A percentile compares a stretch with the other conserved stretches of the same genome.
Evolutionary conservation across 148 eudicot genomes (phyloP).

Genomic region (Fagopyrum homotropicum): DNA sequence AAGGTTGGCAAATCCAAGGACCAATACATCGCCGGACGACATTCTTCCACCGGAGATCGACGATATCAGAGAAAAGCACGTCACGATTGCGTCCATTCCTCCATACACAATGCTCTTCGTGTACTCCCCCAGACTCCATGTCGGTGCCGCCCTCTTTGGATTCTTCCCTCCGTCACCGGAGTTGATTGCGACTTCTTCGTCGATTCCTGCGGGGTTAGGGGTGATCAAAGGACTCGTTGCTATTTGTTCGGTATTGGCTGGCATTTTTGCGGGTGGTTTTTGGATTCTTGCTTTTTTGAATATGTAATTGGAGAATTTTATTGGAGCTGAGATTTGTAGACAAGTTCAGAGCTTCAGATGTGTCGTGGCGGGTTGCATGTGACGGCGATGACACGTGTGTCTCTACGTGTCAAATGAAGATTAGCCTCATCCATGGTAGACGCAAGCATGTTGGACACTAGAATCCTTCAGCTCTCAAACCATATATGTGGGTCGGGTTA

Average conservation of each 20-base stretch:
- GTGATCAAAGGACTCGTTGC: not conserved
- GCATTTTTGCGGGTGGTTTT: not conserved
- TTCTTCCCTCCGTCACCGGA: not conserved
- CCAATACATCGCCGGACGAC: slow-evolving; percentile 59
- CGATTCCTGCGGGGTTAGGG: not conserved
- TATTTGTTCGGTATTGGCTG: slow-evolving; percentile 3
- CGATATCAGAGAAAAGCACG: slow-evolving; percentile 47
- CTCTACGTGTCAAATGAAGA: not conserved
- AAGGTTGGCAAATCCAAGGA: slow-evolving; percentile 55
- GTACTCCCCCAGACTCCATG: slow-evolving; percentile 24
- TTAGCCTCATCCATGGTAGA: too few relatives aligned
- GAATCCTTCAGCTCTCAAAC: not conserved
- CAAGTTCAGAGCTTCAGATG: not conserved
- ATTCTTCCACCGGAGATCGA: slow-evolving; percentile 54
- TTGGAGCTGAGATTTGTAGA: not conserved
- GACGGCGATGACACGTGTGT: not conserved
- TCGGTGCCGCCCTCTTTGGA: not conserved
- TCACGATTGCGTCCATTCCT: slow-evolving; percentile 58
- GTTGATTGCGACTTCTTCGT: not conserved
- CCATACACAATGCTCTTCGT: slow-evolving; percentile 65
- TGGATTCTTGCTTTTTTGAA: not conserved
- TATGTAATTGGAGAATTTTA: not conserved
- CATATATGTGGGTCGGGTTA: not conserved
- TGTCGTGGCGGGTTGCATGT: not conserved
- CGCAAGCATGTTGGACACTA: not conserved